Percentiles rank a stretch among this genome's conserved stretches.
Evolutionary conservation across 2,329 filamentous ascomycete species (phyloP).

Genomic region (Colletotrichum sp.): DNA sequence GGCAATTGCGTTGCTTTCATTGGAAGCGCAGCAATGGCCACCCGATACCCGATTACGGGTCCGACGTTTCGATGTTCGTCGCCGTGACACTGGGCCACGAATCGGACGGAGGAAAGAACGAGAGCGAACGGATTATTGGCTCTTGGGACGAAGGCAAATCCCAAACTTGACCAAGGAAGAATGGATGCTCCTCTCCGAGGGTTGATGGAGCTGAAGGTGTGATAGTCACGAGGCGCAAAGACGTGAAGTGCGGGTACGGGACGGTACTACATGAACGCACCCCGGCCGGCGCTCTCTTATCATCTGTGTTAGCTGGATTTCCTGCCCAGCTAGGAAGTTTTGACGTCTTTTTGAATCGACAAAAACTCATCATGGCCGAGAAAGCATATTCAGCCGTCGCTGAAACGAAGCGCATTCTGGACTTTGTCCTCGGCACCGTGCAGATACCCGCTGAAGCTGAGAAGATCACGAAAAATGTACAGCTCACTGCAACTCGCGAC

Average conservation of each 20-base stretch:
- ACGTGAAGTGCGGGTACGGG: not conserved
- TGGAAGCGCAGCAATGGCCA: not conserved
- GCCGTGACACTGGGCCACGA: not conserved
- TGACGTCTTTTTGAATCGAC: not conserved
- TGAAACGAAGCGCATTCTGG: constrained; percentile 28
- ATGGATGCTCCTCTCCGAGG: not conserved
- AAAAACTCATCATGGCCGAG: not conserved
- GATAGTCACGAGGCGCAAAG: not conserved
- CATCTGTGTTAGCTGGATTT: not conserved
- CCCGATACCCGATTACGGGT: constrained; percentile 8
- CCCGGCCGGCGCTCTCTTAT: not conserved
- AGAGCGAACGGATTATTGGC: not conserved
- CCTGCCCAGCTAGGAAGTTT: not conserved
- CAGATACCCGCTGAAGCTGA: constrained; percentile 31
- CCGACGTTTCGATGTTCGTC: not conserved
- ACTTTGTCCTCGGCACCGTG: constrained; percentile 30
- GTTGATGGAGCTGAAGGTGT: not conserved
- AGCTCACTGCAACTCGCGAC: constrained; percentile 38
- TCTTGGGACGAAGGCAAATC: not conserved
- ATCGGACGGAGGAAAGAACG: not conserved
- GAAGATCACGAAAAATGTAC: constrained; percentile 26
- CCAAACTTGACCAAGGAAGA: not conserved
- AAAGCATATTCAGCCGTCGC: constrained; percentile 28
- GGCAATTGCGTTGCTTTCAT: not conserved
- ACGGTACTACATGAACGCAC: not conserved